These are phyloP conservation scores for Rhizopogon salebrosus DNA, from an alignment of 768 basidiomycete genomes.

Conservation along the genomic window DNA sequence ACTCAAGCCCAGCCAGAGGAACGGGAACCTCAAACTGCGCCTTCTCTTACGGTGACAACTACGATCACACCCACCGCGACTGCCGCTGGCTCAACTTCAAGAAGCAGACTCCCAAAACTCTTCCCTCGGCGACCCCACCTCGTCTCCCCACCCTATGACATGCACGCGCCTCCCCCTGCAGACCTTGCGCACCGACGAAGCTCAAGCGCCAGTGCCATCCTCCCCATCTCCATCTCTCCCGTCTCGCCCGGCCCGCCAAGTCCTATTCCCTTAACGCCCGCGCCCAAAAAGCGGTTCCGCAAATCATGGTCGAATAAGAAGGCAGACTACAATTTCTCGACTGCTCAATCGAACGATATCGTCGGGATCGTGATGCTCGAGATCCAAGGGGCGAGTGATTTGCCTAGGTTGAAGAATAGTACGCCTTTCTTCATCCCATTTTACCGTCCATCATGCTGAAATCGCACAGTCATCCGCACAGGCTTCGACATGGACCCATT, in stretches of 20 bases:
- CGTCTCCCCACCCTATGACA: slow-evolving; percentile 26
- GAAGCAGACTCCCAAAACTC: slow-evolving; percentile 27
- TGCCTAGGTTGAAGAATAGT: slow-evolving; percentile 88
- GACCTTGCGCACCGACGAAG: slow-evolving; percentile 26
- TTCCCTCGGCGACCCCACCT: slow-evolving; percentile 30
- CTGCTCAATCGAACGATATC: slow-evolving; percentile 62
- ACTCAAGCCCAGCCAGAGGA: background rate
- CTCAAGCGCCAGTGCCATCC: slow-evolving; percentile 24
- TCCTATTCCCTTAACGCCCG: slow-evolving; percentile 7
- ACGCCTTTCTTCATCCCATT: slow-evolving; percentile 25
- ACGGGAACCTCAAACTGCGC: slow-evolving; percentile 12
- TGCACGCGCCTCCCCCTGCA: slow-evolving; percentile 18
- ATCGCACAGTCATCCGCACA: slow-evolving; percentile 70
- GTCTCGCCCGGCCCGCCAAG: background rate
- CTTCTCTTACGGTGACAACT: slow-evolving; percentile 14
- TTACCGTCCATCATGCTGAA: background rate
- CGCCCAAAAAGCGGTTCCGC: slow-evolving; percentile 32
- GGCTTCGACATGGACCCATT: slow-evolving; percentile 99
- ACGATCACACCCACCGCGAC: slow-evolving; percentile 17
- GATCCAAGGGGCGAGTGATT: slow-evolving; percentile 75
- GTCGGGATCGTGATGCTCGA: slow-evolving; percentile 95
- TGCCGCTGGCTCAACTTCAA: slow-evolving; percentile 21
- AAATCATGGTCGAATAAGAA: slow-evolving; percentile 36
- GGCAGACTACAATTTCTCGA: slow-evolving; percentile 54
- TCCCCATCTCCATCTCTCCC: background rate